phyloP scores from a whole-genome alignment of 1,139 yeast species.

The Kodamaea alishanica region DNA sequence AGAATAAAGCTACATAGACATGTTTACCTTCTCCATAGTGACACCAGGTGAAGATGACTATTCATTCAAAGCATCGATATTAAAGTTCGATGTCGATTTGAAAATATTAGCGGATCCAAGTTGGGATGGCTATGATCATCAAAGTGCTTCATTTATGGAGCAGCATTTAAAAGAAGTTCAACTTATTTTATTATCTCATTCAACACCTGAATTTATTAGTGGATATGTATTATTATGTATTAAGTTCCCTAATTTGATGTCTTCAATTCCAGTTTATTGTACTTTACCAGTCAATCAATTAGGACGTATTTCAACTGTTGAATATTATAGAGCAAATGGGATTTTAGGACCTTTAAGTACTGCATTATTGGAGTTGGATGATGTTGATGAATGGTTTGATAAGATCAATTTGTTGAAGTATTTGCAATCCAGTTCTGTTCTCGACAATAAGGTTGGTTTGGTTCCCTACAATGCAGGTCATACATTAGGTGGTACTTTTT shows the following conservation, averaged over 20 bases:
- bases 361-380: constrained; percentile 63
- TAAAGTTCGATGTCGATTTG: constrained; percentile 45
- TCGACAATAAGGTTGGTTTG: constrained; percentile 58
- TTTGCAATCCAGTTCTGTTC: constrained; percentile 67
- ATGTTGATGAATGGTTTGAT: constrained; percentile 79
- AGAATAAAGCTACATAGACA: constrained; percentile 9
- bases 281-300: constrained; percentile 85
- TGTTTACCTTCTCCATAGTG: constrained; percentile 42
- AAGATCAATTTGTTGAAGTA: constrained; percentile 66
- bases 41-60: constrained; percentile 29
- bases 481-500: constrained; percentile 85
- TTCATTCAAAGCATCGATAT: constrained; percentile 40
- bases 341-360: constrained; percentile 68
- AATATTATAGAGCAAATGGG: constrained; percentile 69
- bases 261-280: constrained; percentile 73
- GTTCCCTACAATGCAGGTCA: constrained; percentile 94
- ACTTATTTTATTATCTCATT: constrained; percentile 75
- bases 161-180: constrained; percentile 51
- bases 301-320: constrained; percentile 83
- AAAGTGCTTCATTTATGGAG: constrained; percentile 43
- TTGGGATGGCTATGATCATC: constrained; percentile 54
- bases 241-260: constrained; percentile 56
- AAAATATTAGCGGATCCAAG: constrained; percentile 67
- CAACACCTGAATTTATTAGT: constrained; percentile 76
- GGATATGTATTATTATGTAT: constrained; percentile 70